Base-by-base conservation (phyloP, 495 filamentous ascomycete species). In the Jackrogersella minutella region DNA sequence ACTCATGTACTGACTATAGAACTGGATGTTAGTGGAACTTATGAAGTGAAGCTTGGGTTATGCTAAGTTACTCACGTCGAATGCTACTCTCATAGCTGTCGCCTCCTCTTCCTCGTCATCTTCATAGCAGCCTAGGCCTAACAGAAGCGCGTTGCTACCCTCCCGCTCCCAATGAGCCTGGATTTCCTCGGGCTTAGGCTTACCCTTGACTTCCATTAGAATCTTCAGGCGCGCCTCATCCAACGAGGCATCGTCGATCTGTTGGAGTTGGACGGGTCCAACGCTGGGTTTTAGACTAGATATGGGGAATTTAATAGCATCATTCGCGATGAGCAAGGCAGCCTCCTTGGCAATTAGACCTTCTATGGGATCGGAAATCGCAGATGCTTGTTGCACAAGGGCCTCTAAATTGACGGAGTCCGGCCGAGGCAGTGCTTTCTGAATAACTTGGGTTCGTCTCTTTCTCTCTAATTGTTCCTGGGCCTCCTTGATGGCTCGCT, bases 381-480 rank as follows among this genome's bases (percentile, higher is more conserved):
- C 58, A n/a, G 73, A 73, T 1, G 90, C 87, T 28, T 79, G 82
- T 56, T 88, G 80, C 16, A 93, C 70, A 63, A 97, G 73, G 1
- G 84, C 82, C 60, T 89, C 83, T 17, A 92, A 77, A 74, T 98
- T 89, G 10, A 98, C 81, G 6, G 83, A 76, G 8, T 84, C 81
- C 8, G 96, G 92, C 31, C 95, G 87, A 31, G 95, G 95, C 33
- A 99, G 78, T 14, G 85, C 86, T 57, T 84, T 88, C 76, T 98
- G 95, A 70, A 97, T 86, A 10, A 94, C 93, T 68, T 97, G 94
- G 0, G 91, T 95, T 64, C 92, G 88, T 49, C 93, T 87, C 73
- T 85, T 90, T 71, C 91, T 89, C 62, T 98, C 95, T 19, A 90
- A 85, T 24, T 85, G 78, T 16, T 92, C 90, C 21, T 86, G 86